A percentile compares a stretch with the other conserved stretches of the same genome.
Evolutionary conservation across 164 flowering plant species (phyloP).

Genomic region (grape (Vitis vinifera)): ASM3070453v1 NC_081809.1:26573501-26574000

Average conservation of each 20-base stretch:
- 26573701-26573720: constrained; percentile 18
- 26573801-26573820: not conserved
- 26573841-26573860: constrained; percentile 31
- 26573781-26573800: not conserved
- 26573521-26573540: constrained; percentile 26
- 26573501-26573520: constrained; percentile 11
- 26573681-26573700: constrained; percentile 42
- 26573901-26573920: too few species aligned
- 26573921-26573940: too few species aligned
- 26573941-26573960: too few species aligned
- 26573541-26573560: constrained; percentile 34
- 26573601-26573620: constrained; percentile 27
- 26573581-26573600: constrained; percentile 26
- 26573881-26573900: constrained; percentile 17
- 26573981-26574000: too few species aligned
- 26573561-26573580: constrained; percentile 36
- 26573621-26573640: constrained; percentile 41
- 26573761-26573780: not conserved
- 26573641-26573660: constrained; percentile 84
- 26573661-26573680: constrained; percentile 56
- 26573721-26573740: constrained; percentile 11
- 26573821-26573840: constrained; percentile 5
- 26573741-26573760: constrained; percentile 33
- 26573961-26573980: too few species aligned
- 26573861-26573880: constrained; percentile 3